Conservation (phyloP, 805 yeast species). For the Ogataea saltuana region DNA sequence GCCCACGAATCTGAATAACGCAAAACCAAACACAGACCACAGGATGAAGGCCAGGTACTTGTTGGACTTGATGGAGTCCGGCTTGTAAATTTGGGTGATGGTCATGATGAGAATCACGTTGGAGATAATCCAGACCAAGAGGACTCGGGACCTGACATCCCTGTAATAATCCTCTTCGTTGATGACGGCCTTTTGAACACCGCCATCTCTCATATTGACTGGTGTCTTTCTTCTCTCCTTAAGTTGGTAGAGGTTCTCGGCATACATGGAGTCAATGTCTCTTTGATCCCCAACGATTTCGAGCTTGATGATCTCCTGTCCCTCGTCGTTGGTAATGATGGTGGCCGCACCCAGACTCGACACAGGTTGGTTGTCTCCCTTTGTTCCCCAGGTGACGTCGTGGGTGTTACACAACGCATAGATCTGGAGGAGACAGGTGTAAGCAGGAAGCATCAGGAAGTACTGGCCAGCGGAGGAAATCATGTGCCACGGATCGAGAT, state of each 20-base stretch:
- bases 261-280: slow-evolving; percentile 81
- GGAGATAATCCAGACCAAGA: slow-evolving; percentile 87
- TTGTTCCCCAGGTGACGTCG: slow-evolving; percentile 99
- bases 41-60: slow-evolving; percentile 79
- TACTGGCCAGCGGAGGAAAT: slow-evolving; percentile 85
- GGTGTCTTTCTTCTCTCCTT: slow-evolving; percentile 68
- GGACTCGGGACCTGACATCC: slow-evolving; percentile 92
- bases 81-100: slow-evolving; percentile 76
- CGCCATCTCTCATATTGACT: slow-evolving; percentile 46
- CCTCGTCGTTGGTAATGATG: slow-evolving; percentile 75
- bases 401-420: slow-evolving; percentile 98
- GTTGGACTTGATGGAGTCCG: slow-evolving; percentile 67
- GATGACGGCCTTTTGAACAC: slow-evolving; percentile 39
- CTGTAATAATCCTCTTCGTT: slow-evolving; percentile 85
- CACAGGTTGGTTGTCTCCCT: slow-evolving; percentile 81
- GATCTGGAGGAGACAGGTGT: slow-evolving; percentile 88
- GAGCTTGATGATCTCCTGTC: slow-evolving; percentile 79
- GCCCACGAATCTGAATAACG: slow-evolving; percentile 81
- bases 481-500: slow-evolving; percentile 96
- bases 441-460: slow-evolving; percentile 85
- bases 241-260: slow-evolving; percentile 69
- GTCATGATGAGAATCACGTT: slow-evolving; percentile 84
- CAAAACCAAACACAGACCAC: slow-evolving; percentile 89
- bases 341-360: slow-evolving; percentile 78
- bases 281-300: slow-evolving; percentile 69